Evolutionary conservation across 1,284 basidiomycete species (phyloP).

Genomic region (Tylopilus orsonianus): DNA sequence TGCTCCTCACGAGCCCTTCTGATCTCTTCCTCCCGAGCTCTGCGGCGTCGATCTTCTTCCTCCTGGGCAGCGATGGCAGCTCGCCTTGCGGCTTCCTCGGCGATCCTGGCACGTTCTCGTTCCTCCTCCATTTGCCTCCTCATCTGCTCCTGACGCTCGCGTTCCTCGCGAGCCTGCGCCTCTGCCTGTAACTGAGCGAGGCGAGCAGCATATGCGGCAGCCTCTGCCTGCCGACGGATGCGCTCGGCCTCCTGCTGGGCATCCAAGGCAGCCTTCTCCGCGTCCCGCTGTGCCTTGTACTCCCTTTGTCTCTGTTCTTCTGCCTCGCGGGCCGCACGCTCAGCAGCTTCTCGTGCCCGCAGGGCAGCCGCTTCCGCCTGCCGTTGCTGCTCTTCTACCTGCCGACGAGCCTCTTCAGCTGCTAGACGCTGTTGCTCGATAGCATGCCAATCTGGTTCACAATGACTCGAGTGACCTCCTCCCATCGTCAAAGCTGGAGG

Average conservation of each 20-base stretch:
- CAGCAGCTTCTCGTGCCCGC: slow-evolving; percentile 22
- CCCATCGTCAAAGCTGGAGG: slow-evolving; percentile 21
- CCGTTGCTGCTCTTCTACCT: slow-evolving; percentile 26
- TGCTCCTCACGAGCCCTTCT: slow-evolving; percentile 16
- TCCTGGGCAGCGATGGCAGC: slow-evolving; percentile 28
- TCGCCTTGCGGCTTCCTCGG: slow-evolving; percentile 26
- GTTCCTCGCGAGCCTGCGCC: slow-evolving; percentile 29
- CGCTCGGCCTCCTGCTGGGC: slow-evolving; percentile 27
- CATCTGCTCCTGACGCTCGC: slow-evolving; percentile 23
- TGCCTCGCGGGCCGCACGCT: slow-evolving; percentile 25
- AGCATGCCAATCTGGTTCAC: slow-evolving; percentile 29
- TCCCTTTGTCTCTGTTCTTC: slow-evolving; percentile 22
- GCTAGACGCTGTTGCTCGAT: slow-evolving; percentile 23
- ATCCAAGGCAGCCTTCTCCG: slow-evolving; percentile 27
- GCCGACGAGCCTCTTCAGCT: slow-evolving; percentile 25
- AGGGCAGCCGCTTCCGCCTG: slow-evolving; percentile 24
- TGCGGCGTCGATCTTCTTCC: slow-evolving; percentile 26
- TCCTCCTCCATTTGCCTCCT: slow-evolving; percentile 25
- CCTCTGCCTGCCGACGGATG: slow-evolving; percentile 21
- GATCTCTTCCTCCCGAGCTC: slow-evolving; percentile 25
- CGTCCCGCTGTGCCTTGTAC: slow-evolving; percentile 17
- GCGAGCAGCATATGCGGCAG: slow-evolving; percentile 21
- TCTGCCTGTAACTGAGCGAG: slow-evolving; percentile 26
- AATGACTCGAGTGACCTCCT: slow-evolving; percentile 30
- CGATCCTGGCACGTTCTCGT: slow-evolving; percentile 14